These are phyloP conservation scores for Dionaea muscipula DNA, from an alignment of 179 eudicot genomes.

Conservation along the genomic window DNA sequence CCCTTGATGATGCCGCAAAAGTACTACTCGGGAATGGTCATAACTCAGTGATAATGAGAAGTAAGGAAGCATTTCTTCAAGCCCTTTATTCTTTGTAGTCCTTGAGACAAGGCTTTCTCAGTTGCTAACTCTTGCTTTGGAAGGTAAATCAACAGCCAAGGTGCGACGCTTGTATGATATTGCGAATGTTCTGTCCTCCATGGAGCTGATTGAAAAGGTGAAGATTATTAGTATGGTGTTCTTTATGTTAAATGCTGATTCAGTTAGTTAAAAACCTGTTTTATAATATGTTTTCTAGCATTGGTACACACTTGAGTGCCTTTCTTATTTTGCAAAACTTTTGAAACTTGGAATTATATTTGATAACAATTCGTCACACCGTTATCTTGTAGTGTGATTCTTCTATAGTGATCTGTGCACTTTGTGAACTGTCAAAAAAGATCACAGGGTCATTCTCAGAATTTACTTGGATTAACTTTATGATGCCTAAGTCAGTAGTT, in stretches of 20 bases:
- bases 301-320: background rate
- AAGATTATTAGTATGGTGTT: background rate
- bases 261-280: too few relatives aligned
- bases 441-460: too few relatives aligned
- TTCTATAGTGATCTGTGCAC: too few relatives aligned
- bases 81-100: background rate
- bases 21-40: slow-evolving; percentile 68
- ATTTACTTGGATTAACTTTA: too few relatives aligned
- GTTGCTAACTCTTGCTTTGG: slow-evolving; percentile 22
- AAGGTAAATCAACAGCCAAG: slow-evolving; percentile 75
- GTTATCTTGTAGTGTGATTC: too few relatives aligned
- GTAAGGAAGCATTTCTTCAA: slow-evolving; percentile 27
- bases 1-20: slow-evolving; percentile 87
- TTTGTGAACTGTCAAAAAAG: too few relatives aligned
- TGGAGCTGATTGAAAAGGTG: slow-evolving; percentile 93
- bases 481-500: too few relatives aligned
- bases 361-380: too few relatives aligned
- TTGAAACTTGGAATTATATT: background rate
- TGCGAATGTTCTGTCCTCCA: slow-evolving; percentile 80
- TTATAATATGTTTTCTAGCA: too few relatives aligned
- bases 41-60: slow-evolving; percentile 48
- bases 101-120: slow-evolving; percentile 3
- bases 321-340: background rate
- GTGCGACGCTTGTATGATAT: slow-evolving; percentile 88
- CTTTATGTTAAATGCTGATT: too few relatives aligned